phyloP scores from a whole-genome alignment of 768 basidiomycete genomes.

The Leccinum fibrillosum region DNA sequence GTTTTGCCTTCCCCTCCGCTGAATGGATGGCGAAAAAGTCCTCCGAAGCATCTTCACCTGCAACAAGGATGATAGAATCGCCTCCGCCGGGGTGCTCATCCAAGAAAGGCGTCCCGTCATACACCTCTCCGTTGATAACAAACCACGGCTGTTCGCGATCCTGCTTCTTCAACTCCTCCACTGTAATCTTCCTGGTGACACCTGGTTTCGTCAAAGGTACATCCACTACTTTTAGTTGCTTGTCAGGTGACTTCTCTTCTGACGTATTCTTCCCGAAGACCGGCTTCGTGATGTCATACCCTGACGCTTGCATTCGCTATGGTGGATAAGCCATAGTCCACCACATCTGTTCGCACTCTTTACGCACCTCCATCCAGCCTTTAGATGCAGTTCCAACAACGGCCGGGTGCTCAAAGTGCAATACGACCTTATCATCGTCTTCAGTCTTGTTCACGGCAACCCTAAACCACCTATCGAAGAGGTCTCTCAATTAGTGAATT shows the following conservation, averaged over 20 bases:
- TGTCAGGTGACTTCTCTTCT: neutral
- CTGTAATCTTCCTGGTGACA: constrained; percentile 42
- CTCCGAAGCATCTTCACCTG: constrained; percentile 59
- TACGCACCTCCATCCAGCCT: constrained; percentile 57
- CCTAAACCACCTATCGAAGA: constrained; percentile 48
- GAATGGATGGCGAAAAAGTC: constrained; percentile 66
- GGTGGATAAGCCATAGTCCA: neutral
- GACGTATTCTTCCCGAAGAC: constrained; percentile 24
- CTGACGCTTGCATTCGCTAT: constrained; percentile 44
- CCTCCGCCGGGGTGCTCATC: constrained; percentile 58
- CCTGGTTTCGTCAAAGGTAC: constrained; percentile 45
- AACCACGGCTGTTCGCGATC: constrained; percentile 44
- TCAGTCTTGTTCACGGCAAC: constrained; percentile 43
- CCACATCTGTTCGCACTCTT: neutral
- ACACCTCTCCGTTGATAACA: constrained; percentile 52
- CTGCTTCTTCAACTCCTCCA: constrained; percentile 41
- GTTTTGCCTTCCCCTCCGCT: constrained; percentile 43
- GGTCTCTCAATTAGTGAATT: neutral
- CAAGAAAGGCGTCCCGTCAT: constrained; percentile 49
- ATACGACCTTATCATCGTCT: constrained; percentile 18
- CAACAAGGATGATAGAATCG: constrained; percentile 51
- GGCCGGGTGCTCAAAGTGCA: constrained; percentile 60
- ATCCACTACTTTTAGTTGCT: constrained; percentile 10
- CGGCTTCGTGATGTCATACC: constrained; percentile 43
- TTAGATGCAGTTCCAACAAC: constrained; percentile 43